These are phyloP conservation scores for Excoecaria agallocha DNA, from an alignment of 345 rosid species.

Conservation along the genomic window DNA sequence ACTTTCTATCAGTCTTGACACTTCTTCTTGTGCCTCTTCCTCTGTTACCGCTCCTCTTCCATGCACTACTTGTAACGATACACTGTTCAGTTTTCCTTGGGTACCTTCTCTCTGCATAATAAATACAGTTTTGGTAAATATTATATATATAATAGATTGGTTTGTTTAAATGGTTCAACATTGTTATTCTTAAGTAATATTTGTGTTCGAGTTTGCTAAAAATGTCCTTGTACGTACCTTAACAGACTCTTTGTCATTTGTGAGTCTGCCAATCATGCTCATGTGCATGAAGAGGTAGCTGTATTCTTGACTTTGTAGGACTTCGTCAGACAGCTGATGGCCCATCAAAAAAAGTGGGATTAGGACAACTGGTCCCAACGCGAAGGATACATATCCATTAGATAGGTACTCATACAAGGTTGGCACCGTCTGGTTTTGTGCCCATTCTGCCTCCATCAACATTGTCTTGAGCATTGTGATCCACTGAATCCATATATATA, in stretches of 20 bases:
- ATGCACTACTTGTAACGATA: background rate
- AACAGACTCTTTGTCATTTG: constrained; percentile 13
- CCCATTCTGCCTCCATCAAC: constrained; percentile 14
- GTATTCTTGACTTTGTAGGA: constrained; percentile 7
- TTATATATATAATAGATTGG: no score
- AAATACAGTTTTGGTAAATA: no score
- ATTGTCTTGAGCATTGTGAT: constrained; percentile 10
- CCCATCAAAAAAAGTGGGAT: constrained; percentile 16
- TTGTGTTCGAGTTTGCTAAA: no score
- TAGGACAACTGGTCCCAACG: constrained; percentile 18
- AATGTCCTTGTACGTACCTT: background rate
- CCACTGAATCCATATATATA: constrained; percentile 11
- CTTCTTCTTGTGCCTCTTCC: constrained; percentile 14
- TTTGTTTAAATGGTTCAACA: no score
- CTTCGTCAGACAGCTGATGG: constrained; percentile 11
- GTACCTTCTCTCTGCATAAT: constrained; percentile 14
- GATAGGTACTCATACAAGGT: constrained; percentile 18
- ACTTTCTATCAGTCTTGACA: constrained; percentile 8
- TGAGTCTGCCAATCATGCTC: constrained; percentile 18
- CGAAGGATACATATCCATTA: constrained; percentile 17
- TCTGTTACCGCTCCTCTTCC: background rate
- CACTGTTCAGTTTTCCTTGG: constrained; percentile 21
- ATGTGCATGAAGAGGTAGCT: constrained; percentile 13
- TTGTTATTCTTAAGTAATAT: no score
- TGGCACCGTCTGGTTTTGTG: constrained; percentile 8